Percentiles rank a stretch among this genome's conserved stretches.
phyloP scores from a whole-genome alignment of 164 flowering plant species.

The Chimonanthus praecox region DNA sequence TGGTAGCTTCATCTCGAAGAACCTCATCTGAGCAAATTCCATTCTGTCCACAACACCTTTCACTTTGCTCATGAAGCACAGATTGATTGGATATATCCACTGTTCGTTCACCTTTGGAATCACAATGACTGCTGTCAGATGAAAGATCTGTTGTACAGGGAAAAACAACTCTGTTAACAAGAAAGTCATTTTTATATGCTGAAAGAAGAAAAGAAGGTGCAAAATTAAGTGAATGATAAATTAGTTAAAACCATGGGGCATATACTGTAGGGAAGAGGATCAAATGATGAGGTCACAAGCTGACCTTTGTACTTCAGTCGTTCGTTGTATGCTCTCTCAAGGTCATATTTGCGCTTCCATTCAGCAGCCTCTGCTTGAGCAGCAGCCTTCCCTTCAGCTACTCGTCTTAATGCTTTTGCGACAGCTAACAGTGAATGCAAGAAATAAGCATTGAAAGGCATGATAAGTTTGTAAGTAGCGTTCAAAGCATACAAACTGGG shows the following conservation, averaged over 20 bases:
- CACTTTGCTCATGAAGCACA: constrained; percentile 27
- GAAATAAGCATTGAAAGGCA: constrained; percentile 2
- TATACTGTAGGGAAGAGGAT: not conserved
- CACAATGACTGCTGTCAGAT: constrained; percentile 25
- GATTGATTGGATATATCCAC: constrained; percentile 21
- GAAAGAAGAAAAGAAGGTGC: not conserved
- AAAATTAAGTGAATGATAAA: not conserved
- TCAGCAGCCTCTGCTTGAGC: constrained; percentile 99
- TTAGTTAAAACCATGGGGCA: not conserved
- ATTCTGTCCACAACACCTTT: constrained; percentile 57
- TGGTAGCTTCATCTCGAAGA: constrained; percentile 57
- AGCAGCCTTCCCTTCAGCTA: constrained; percentile 91
- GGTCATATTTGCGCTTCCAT: constrained; percentile 94
- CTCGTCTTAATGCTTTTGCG: constrained; percentile 79
- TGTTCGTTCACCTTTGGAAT: constrained; percentile 18
- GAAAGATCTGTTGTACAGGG: constrained; percentile 31
- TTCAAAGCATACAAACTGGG: not conserved
- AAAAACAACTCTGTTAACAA: constrained; percentile 7
- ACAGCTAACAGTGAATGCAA: constrained; percentile 53
- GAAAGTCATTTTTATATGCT: not conserved
- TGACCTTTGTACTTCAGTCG: constrained; percentile 58
- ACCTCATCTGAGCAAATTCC: constrained; percentile 90
- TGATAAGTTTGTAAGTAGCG: not conserved
- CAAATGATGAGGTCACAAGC: constrained; percentile 1
- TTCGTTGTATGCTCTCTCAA: constrained; percentile 62